These are phyloP conservation scores for Agrocybe praecox DNA, from an alignment of 768 basidiomycete species.

Conservation along the genomic window DNA sequence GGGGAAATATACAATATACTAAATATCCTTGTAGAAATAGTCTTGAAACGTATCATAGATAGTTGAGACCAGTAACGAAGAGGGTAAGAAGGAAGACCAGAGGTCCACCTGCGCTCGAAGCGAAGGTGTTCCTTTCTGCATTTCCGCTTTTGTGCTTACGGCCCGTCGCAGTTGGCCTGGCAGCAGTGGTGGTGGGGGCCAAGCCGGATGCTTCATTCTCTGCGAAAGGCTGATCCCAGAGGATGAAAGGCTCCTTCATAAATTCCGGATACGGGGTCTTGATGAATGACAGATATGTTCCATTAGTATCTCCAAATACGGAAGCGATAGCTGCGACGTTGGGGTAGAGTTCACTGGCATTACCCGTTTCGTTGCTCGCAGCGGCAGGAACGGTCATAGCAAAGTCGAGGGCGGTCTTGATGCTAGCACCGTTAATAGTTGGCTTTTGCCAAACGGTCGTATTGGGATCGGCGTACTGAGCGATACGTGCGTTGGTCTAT, in stretches of 20 bases:
- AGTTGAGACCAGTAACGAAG: no score
- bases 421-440: constrained; percentile 52
- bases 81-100: no score
- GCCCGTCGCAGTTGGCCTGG: no score
- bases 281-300: constrained; percentile 55
- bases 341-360: constrained; percentile 54
- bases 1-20: no score
- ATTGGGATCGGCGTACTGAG: constrained; percentile 44
- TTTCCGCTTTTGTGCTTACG: no score
- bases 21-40: no score
- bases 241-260: constrained; percentile 45
- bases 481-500: constrained; percentile 61
- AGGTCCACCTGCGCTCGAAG: no score
- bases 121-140: no score
- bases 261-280: constrained; percentile 38
- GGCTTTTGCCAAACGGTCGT: constrained; percentile 50
- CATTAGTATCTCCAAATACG: constrained; percentile 62
- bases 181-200: background rate
- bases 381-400: constrained; percentile 48
- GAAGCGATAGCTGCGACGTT: constrained; percentile 58
- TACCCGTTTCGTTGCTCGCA: constrained; percentile 32
- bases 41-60: no score
- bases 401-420: constrained; percentile 61
- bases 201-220: constrained; percentile 12
- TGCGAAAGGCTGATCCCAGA: constrained; percentile 58